Percentiles rank a stretch among this genome's conserved stretches.
These are phyloP conservation scores for Prunus mongolica DNA, from an alignment of 306 rosid genomes.

Conservation along the genomic window DNA sequence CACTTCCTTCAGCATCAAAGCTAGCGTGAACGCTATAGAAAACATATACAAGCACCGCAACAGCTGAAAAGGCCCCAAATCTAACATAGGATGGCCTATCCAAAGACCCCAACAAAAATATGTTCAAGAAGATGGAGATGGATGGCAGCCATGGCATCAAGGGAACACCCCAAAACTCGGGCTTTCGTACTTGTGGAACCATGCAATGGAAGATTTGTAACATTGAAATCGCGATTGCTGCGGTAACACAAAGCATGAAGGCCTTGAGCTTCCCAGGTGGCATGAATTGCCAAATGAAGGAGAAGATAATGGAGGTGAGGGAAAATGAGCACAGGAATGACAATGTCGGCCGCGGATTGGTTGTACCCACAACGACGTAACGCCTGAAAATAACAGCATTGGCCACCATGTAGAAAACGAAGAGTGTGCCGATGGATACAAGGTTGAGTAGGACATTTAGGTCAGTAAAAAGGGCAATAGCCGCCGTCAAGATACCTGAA, in stretches of 20 bases:
- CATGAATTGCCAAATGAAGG: slow-evolving; percentile 65
- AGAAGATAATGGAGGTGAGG: slow-evolving; percentile 51
- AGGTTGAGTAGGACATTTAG: slow-evolving; percentile 67
- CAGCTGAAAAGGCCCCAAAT: slow-evolving; percentile 67
- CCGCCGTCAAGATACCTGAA: slow-evolving; percentile 89
- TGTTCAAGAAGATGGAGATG: slow-evolving; percentile 66
- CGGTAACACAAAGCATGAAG: slow-evolving; percentile 46
- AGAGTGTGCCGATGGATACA: slow-evolving; percentile 89
- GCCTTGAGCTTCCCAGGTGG: slow-evolving; percentile 52
- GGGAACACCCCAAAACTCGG: slow-evolving; percentile 95
- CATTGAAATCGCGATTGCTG: slow-evolving; percentile 42
- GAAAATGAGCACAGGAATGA: slow-evolving; percentile 72
- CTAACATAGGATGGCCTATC: slow-evolving; percentile 69
- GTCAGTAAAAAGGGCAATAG: slow-evolving; percentile 80
- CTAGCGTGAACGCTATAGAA: slow-evolving; percentile 93
- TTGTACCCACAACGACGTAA: slow-evolving; percentile 61
- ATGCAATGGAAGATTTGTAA: slow-evolving; percentile 58
- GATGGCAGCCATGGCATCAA: slow-evolving; percentile 97
- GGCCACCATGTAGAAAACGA: slow-evolving; percentile 97
- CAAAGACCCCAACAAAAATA: slow-evolving; percentile 69
- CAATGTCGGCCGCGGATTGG: slow-evolving; percentile 82
- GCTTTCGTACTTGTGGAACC: slow-evolving; percentile 79
- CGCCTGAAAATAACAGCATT: slow-evolving; percentile 86
- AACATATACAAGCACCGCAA: slow-evolving; percentile 57
- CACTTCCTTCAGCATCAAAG: slow-evolving; percentile 67